phyloP scores from a whole-genome alignment of 2,329 filamentous ascomycete species.

The Ceratocystis diversiconidia region DNA sequence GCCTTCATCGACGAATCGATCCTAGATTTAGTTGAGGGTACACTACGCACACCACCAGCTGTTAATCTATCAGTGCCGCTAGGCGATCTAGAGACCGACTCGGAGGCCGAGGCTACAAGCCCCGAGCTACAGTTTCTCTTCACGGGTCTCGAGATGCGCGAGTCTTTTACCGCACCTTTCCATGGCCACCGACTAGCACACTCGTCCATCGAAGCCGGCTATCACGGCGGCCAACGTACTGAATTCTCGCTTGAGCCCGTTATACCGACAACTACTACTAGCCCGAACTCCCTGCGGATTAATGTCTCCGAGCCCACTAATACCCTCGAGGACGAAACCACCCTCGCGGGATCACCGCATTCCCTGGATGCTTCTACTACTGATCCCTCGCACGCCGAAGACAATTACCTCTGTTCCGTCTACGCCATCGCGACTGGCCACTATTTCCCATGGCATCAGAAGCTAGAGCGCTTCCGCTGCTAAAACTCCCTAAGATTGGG shows the following conservation, averaged over 20 bases:
- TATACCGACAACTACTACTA: neutral
- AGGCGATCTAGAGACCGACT: neutral
- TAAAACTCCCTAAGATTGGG: neutral
- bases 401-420: slow-evolving; percentile 4
- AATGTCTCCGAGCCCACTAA: too few relatives aligned
- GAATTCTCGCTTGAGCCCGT: slow-evolving; percentile 34
- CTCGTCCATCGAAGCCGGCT: slow-evolving; percentile 38
- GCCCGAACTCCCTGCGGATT: too few relatives aligned
- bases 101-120: slow-evolving; percentile 24
- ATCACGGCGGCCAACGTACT: slow-evolving; percentile 36
- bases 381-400: too few relatives aligned
- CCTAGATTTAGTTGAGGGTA: slow-evolving; percentile 32
- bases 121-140: slow-evolving; percentile 31
- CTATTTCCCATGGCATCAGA: slow-evolving; percentile 13
- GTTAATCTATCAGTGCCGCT: slow-evolving; percentile 34
- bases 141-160: slow-evolving; percentile 39
- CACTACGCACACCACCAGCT: slow-evolving; percentile 29
- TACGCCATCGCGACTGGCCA: slow-evolving; percentile 9
- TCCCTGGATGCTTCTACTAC: too few relatives aligned
- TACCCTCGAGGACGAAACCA: too few relatives aligned
- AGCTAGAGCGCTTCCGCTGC: neutral
- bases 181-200: slow-evolving; percentile 35
- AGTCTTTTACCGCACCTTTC: slow-evolving; percentile 26
- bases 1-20: slow-evolving; percentile 33
- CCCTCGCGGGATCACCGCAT: too few relatives aligned